A percentile compares a stretch with the other conserved stretches of the same genome.
phyloP scores from a whole-genome alignment of 2,329 filamentous ascomycete genomes.

The Orbilia oligospora region DNA sequence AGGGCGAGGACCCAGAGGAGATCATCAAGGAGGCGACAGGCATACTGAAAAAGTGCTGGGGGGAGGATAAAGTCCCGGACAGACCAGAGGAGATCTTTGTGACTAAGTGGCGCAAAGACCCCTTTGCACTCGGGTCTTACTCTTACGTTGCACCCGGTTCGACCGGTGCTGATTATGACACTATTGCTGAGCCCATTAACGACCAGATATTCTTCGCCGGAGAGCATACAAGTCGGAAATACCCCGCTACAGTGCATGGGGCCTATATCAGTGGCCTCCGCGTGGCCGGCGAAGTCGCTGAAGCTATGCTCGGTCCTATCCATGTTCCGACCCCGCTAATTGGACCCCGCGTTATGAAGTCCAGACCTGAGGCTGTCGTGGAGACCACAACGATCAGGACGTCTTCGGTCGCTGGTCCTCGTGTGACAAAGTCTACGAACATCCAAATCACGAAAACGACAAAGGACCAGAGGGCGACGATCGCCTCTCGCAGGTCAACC shows the following conservation, averaged over 20 bases:
- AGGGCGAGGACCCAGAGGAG: slow-evolving; percentile 80
- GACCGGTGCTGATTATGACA: slow-evolving; percentile 88
- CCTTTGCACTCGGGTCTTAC: slow-evolving; percentile 93
- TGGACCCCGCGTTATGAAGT: slow-evolving; percentile 70
- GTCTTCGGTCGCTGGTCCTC: background rate
- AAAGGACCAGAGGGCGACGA: background rate
- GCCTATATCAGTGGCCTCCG: slow-evolving; percentile 94
- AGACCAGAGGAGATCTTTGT: slow-evolving; percentile 87
- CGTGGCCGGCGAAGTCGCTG: slow-evolving; percentile 87
- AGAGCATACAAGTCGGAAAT: slow-evolving; percentile 94
- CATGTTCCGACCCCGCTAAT: slow-evolving; percentile 82
- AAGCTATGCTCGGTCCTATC: slow-evolving; percentile 85
- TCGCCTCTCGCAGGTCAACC: background rate
- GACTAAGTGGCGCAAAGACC: slow-evolving; percentile 91
- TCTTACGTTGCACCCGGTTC: slow-evolving; percentile 91
- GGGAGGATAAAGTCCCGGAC: slow-evolving; percentile 74
- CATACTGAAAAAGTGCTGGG: slow-evolving; percentile 83
- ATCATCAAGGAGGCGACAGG: slow-evolving; percentile 85
- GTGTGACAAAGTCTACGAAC: background rate
- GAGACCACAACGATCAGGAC: background rate
- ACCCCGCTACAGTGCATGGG: slow-evolving; percentile 96
- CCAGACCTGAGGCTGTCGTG: slow-evolving; percentile 65
- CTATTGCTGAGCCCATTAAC: slow-evolving; percentile 86
- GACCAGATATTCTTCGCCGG: slow-evolving; percentile 91
- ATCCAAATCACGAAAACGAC: background rate